Evolutionary conservation across 257 asterid species (phyloP).

Genomic region (Solanum chiquidenum): DNA sequence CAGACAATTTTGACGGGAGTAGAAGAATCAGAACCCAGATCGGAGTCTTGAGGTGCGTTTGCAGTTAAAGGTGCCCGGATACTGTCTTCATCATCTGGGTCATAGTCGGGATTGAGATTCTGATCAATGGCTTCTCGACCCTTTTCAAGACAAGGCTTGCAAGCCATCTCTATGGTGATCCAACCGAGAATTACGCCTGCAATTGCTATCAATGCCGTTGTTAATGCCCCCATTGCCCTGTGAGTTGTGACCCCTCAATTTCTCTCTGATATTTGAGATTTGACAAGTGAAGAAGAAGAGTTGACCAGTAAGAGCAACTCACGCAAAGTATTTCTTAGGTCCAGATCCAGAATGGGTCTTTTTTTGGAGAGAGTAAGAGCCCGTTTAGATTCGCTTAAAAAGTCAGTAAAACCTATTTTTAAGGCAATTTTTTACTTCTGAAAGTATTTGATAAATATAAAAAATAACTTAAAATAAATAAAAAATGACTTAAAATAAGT

Average conservation of each 20-base stretch:
- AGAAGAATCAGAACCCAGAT: constrained; percentile 4
- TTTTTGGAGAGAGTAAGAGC: not conserved
- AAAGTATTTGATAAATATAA: no score
- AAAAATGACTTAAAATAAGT: no score
- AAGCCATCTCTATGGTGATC: constrained; percentile 81
- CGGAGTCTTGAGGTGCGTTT: constrained; percentile 11
- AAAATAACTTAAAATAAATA: no score
- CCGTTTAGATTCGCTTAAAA: no score
- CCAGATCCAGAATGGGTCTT: not conserved
- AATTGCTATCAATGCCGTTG: constrained; percentile 72
- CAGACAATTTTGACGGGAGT: constrained; percentile 28
- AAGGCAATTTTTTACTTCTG: no score
- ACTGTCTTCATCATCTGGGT: constrained; percentile 43
- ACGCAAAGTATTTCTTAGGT: not conserved
- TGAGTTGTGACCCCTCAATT: no score
- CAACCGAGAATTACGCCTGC: constrained; percentile 73
- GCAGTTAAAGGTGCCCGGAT: constrained; percentile 49
- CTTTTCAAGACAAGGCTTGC: constrained; percentile 87
- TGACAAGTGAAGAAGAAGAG: not conserved
- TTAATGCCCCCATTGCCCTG: constrained; percentile 18
- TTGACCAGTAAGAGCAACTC: not conserved
- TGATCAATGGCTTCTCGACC: constrained; percentile 92
- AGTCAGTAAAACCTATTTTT: no score
- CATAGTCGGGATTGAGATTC: constrained; percentile 82
- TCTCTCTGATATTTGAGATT: not conserved